Evolutionary conservation across 192 early-diverging fungal species (phyloP).

Genomic region (Allomyces macrogynus): DNA sequence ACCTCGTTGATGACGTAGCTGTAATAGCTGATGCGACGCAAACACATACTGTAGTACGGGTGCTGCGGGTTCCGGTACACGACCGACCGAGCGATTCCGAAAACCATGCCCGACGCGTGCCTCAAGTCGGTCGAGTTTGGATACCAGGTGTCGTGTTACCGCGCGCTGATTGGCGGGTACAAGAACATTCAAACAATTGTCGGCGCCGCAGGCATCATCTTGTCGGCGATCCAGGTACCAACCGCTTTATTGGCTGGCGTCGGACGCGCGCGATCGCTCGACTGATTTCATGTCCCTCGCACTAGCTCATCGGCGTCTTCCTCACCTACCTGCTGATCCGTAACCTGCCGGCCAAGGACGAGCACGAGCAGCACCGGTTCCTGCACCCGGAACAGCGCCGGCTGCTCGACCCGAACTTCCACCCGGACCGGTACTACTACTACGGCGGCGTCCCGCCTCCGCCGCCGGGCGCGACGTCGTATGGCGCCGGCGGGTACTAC

Average conservation of each 20-base stretch:
- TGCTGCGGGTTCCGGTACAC: conserved; percentile 14
- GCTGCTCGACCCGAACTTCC: no score
- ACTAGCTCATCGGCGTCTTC: neutral
- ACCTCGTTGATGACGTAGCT: no score
- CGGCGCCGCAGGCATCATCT: conserved; percentile 1
- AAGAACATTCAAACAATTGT: conserved; percentile 9
- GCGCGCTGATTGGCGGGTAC: conserved; percentile 8
- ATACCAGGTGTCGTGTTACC: conserved; percentile 9
- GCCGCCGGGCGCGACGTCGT: no score
- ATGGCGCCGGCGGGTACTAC: no score
- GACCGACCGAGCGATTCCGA: conserved; percentile 16
- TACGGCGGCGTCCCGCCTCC: no score
- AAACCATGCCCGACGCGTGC: conserved; percentile 5
- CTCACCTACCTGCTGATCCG: neutral
- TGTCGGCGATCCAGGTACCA: neutral
- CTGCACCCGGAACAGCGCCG: no score
- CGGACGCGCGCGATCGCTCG: neutral
- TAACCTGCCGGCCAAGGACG: neutral
- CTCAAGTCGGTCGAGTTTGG: conserved; percentile 9
- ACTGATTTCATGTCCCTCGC: neutral
- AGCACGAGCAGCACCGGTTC: no score
- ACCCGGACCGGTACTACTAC: no score
- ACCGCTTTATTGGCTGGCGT: no score
- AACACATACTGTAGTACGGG: no score
- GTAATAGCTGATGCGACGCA: no score